Percentiles rank a stretch among this genome's conserved stretches.
Evolutionary conservation across 2,329 filamentous ascomycete genomes (phyloP).

Genomic region (Sodiomyces alkalinus): DNA sequence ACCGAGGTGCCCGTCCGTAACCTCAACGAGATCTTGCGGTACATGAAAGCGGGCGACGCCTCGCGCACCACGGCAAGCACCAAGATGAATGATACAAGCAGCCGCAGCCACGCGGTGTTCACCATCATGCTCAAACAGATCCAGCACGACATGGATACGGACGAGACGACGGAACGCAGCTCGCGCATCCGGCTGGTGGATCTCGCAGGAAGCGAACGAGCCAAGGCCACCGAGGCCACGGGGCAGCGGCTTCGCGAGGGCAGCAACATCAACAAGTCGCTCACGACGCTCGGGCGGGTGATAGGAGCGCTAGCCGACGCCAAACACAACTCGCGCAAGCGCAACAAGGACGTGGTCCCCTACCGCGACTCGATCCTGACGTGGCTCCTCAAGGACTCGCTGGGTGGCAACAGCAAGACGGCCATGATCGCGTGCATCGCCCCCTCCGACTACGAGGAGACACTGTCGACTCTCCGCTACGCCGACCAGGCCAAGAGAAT

Average conservation of each 20-base stretch:
- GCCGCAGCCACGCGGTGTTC: slow-evolving; percentile 91
- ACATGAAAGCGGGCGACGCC: slow-evolving; percentile 79
- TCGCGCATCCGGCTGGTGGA: slow-evolving; percentile 92
- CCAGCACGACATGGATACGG: slow-evolving; percentile 91
- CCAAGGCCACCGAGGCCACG: slow-evolving; percentile 89
- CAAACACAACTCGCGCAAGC: slow-evolving; percentile 41
- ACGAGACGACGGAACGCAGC: slow-evolving; percentile 90
- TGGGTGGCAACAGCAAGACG: slow-evolving; percentile 95
- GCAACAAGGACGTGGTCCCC: slow-evolving; percentile 52
- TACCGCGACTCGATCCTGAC: slow-evolving; percentile 79
- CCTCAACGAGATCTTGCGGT: slow-evolving; percentile 72
- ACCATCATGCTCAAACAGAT: slow-evolving; percentile 98
- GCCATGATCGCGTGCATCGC: slow-evolving; percentile 98
- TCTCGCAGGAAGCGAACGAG: slow-evolving; percentile 84
- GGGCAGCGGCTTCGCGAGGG: slow-evolving; percentile 83
- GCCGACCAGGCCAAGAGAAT: slow-evolving; percentile 97
- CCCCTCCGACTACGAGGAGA: slow-evolving; percentile 93
- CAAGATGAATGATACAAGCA: slow-evolving; percentile 99
- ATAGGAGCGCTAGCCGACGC: slow-evolving; percentile 76
- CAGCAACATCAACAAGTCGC: slow-evolving; percentile 97
- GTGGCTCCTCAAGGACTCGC: slow-evolving; percentile 85
- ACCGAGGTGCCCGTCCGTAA: slow-evolving; percentile 85
- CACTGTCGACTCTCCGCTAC: slow-evolving; percentile 86
- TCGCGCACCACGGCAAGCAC: slow-evolving; percentile 85
- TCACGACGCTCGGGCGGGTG: slow-evolving; percentile 87